phyloP scores from a whole-genome alignment of 768 basidiomycete species.

The Mycena epipterygia region DNA sequence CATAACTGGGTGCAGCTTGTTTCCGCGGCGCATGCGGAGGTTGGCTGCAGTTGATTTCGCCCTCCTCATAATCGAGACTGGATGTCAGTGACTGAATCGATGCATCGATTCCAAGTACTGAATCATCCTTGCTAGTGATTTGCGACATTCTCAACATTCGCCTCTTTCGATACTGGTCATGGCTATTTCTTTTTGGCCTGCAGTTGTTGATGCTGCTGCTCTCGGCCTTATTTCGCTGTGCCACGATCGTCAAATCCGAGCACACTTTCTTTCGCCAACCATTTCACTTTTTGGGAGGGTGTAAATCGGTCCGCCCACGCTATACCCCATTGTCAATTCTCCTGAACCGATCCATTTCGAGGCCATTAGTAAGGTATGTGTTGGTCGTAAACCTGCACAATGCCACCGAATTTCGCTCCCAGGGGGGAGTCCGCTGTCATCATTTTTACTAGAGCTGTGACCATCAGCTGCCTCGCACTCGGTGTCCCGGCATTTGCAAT shows the following conservation, averaged over 20 bases:
- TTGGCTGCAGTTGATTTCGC: too few species aligned
- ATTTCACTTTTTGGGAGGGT: not conserved
- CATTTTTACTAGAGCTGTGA: not conserved
- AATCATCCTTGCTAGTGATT: not conserved
- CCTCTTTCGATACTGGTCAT: not conserved
- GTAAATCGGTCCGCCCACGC: not conserved
- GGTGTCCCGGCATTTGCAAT: slow-evolving; percentile 6
- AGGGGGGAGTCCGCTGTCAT: slow-evolving; percentile 1
- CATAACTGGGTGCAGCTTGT: too few species aligned
- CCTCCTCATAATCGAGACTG: too few species aligned
- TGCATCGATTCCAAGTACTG: too few species aligned
- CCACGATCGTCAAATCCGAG: not conserved
- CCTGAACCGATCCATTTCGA: slow-evolving; percentile 1
- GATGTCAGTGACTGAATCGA: too few species aligned
- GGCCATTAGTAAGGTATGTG: not conserved
- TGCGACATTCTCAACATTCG: not conserved
- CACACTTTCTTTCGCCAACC: not conserved
- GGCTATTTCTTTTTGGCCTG: not conserved
- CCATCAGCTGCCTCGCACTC: not conserved
- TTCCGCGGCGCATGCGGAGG: too few species aligned
- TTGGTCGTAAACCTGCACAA: not conserved
- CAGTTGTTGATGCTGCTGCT: not conserved
- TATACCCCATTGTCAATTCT: not conserved
- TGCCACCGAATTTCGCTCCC: not conserved
- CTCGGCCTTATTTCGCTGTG: not conserved